phyloP scores from a whole-genome alignment of 2,329 filamentous ascomycete species.

The Fusarium sp. region DNA sequence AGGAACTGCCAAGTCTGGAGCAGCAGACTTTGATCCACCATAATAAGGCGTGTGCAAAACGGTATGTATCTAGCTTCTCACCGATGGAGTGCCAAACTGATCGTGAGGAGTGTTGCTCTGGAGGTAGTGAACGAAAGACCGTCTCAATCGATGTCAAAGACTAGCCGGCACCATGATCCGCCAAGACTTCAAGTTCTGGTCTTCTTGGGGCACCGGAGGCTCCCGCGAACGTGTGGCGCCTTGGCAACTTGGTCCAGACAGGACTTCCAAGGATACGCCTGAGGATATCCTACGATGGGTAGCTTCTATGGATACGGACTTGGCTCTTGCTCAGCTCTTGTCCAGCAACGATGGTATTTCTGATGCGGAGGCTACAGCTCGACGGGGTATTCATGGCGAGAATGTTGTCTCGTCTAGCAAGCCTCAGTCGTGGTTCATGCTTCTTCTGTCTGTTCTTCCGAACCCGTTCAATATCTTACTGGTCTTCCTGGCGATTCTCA shows the following conservation, averaged over 20 bases:
- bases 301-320: background rate
- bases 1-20: constrained; percentile 12
- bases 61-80: no score
- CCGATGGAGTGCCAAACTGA: no score
- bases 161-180: no score
- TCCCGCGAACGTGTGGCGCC: background rate
- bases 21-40: constrained; percentile 16
- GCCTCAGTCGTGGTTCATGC: constrained; percentile 12
- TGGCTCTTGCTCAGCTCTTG: background rate
- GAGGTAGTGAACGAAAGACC: background rate
- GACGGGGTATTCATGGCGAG: background rate
- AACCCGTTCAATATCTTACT: constrained; percentile 12
- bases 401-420: constrained; percentile 7
- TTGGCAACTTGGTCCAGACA: background rate
- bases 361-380: background rate
- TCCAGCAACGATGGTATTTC: background rate
- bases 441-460: background rate
- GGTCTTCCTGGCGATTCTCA: constrained; percentile 3
- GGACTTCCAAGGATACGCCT: background rate
- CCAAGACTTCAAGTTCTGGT: no score
- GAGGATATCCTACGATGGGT: background rate
- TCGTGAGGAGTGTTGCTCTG: no score
- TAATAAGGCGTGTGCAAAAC: background rate
- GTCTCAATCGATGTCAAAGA: no score
- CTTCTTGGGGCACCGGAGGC: background rate